These are phyloP conservation scores for Phytophthora sojae DNA, from an alignment of 352 stramenopile genomes.

Conservation along the genomic window DNA sequence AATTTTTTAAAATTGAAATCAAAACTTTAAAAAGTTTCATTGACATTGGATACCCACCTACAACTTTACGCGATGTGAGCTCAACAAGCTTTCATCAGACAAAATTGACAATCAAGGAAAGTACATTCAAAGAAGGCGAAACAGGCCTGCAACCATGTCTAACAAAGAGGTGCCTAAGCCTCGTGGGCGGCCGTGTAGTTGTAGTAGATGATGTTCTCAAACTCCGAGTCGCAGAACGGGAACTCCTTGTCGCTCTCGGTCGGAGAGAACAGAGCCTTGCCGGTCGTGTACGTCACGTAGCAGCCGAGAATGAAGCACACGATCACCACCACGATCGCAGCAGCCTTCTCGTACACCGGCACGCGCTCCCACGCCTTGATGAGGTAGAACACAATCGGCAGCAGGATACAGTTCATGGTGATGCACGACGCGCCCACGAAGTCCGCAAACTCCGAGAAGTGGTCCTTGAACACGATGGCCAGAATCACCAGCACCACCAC, in stretches of 20 bases:
- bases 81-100: too few relatives aligned
- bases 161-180: neutral
- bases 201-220: constrained; percentile 59
- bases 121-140: too few relatives aligned
- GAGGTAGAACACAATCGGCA: constrained; percentile 74
- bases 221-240: constrained; percentile 57
- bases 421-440: constrained; percentile 70
- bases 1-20: too few relatives aligned
- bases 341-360: constrained; percentile 39
- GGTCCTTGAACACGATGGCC: constrained; percentile 56
- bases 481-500: constrained; percentile 47
- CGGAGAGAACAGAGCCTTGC: constrained; percentile 51
- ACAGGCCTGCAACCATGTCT: too few relatives aligned
- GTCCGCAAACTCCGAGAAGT: constrained; percentile 68
- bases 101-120: too few relatives aligned
- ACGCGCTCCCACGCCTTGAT: constrained; percentile 65
- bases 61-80: too few relatives aligned
- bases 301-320: constrained; percentile 40
- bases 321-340: constrained; percentile 35
- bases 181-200: constrained; percentile 48
- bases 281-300: constrained; percentile 53
- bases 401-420: constrained; percentile 65
- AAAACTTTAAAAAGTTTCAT: too few relatives aligned
- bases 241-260: constrained; percentile 42
- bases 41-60: too few relatives aligned